These are phyloP conservation scores for Lepidium campestre DNA, from an alignment of 441 rosid species.

Conservation along the genomic window DNA sequence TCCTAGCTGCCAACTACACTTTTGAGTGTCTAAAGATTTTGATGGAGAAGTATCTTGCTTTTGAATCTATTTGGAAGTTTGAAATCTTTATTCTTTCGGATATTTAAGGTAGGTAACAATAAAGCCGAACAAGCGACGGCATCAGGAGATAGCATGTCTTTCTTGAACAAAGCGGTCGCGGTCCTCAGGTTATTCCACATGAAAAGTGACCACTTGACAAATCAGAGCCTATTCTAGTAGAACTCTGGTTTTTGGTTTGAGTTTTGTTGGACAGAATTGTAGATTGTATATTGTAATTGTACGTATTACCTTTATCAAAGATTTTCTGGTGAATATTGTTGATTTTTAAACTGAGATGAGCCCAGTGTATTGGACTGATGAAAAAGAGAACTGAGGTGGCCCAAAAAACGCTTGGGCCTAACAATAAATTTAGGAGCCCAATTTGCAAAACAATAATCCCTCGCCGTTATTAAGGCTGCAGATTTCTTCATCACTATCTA, in stretches of 20 bases:
- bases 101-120: not conserved
- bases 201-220: not conserved
- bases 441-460: not conserved
- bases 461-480: not conserved
- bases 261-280: too few relatives aligned
- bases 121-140: not conserved
- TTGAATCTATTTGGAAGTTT: not conserved
- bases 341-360: too few relatives aligned
- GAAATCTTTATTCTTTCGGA: not conserved
- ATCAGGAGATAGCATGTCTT: not conserved
- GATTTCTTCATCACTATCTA: not conserved
- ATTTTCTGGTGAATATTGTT: too few relatives aligned
- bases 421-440: too few relatives aligned
- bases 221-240: too few relatives aligned
- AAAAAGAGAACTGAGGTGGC: too few relatives aligned
- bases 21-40: not conserved
- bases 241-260: too few relatives aligned
- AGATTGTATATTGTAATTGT: too few relatives aligned
- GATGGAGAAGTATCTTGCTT: not conserved
- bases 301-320: too few relatives aligned
- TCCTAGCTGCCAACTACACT: conserved; percentile 24
- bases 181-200: conserved; percentile 3
- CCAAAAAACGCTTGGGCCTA: too few relatives aligned
- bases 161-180: not conserved
- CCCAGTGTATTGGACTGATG: too few relatives aligned